These are phyloP conservation scores for Epicoccum sorghinum DNA, from an alignment of 2,329 filamentous ascomycete species.

Conservation along the genomic window DNA sequence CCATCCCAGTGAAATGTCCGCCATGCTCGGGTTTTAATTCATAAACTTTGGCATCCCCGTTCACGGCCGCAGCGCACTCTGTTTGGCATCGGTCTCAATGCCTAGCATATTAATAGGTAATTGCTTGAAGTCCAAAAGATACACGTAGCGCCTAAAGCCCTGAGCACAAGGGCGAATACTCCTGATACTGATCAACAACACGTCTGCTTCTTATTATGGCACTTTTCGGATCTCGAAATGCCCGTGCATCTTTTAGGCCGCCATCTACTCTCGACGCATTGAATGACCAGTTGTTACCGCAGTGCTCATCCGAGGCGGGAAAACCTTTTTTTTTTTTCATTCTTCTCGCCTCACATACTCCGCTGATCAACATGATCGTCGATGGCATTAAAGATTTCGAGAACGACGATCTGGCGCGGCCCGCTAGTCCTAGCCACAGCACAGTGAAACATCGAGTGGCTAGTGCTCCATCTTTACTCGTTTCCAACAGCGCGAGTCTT, in stretches of 20 bases:
- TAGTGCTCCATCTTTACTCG: not conserved
- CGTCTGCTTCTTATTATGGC: not conserved
- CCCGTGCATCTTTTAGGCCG: not conserved
- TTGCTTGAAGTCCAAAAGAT: not conserved
- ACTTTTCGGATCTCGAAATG: not conserved
- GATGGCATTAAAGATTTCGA: not conserved
- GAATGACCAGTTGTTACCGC: not conserved
- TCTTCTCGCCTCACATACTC: not conserved
- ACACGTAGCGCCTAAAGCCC: not conserved
- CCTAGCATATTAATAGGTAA: not conserved
- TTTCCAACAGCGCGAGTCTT: conserved; percentile 4
- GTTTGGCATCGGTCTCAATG: too few relatives aligned
- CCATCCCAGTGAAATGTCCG: too few relatives aligned
- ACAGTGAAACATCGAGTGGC: conserved; percentile 5
- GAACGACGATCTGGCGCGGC: conserved; percentile 3
- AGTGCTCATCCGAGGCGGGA: not conserved
- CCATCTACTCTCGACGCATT: not conserved
- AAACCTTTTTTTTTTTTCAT: not conserved
- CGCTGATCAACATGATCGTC: conserved; percentile 5
- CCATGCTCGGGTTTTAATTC: too few relatives aligned
- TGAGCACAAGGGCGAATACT: not conserved
- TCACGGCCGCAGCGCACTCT: too few relatives aligned
- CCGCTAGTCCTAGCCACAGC: conserved; percentile 9
- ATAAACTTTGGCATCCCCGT: too few relatives aligned
- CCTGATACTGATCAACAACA: conserved; percentile 2